Evolutionary conservation across 2,329 filamentous ascomycete genomes (phyloP).

Genomic region (Lecanicillium sp.): DNA sequence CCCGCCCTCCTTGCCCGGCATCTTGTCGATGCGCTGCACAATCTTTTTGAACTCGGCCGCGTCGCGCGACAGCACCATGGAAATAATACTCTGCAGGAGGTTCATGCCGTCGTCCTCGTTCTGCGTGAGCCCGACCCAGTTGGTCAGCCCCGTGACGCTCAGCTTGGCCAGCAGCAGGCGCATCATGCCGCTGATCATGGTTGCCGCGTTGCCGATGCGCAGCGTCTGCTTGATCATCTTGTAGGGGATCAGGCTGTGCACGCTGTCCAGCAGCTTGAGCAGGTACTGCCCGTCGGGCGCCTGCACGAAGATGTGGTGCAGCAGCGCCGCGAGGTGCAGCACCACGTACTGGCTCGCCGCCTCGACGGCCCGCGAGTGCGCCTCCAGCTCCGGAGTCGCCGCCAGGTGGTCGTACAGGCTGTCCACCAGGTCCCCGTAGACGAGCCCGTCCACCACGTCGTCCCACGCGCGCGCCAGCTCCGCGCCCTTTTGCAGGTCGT

Average conservation of each 20-base stretch:
- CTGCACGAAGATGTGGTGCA: constrained; percentile 66
- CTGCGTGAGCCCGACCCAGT: constrained; percentile 70
- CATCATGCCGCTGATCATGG: constrained; percentile 73
- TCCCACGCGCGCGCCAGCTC: constrained; percentile 61
- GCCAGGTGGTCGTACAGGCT: constrained; percentile 56
- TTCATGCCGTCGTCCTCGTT: constrained; percentile 76
- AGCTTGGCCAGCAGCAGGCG: constrained; percentile 70
- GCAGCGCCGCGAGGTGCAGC: constrained; percentile 66
- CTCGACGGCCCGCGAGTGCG: constrained; percentile 55
- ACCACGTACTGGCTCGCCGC: constrained; percentile 61
- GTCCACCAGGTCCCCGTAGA: constrained; percentile 64
- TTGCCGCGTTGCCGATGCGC: constrained; percentile 70
- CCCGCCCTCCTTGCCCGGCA: constrained; percentile 37
- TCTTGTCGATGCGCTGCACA: constrained; percentile 57
- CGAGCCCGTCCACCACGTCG: constrained; percentile 57
- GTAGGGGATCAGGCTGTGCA: constrained; percentile 67
- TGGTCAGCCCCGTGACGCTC: constrained; percentile 66
- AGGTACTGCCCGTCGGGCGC: constrained; percentile 72
- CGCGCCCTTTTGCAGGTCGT: constrained; percentile 52
- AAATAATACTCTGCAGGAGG: constrained; percentile 69
- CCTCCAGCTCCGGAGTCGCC: constrained; percentile 56
- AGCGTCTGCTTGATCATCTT: constrained; percentile 66
- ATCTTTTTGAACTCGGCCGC: constrained; percentile 62
- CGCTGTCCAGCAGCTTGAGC: constrained; percentile 62
- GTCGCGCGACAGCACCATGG: constrained; percentile 67